Evolutionary conservation across 2,329 filamentous ascomycete species (phyloP).

Genomic region (Coniochaeta sp.): DNA sequence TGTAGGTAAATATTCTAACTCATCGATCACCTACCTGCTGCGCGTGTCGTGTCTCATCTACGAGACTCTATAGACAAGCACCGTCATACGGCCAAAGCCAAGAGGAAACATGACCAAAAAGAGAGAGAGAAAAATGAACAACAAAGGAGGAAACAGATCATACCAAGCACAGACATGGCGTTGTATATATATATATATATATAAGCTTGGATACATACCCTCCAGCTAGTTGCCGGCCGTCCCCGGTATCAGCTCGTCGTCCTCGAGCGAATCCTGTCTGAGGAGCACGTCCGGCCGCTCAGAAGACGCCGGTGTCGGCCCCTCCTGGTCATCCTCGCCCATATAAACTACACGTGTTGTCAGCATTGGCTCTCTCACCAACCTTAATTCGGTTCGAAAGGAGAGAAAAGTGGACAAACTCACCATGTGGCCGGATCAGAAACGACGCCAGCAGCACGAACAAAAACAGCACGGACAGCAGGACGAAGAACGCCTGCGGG

Average conservation of each 20-base stretch:
- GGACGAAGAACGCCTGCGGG: conserved; percentile 77
- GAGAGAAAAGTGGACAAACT: conserved; percentile 26
- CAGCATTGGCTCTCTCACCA: conserved; percentile 4
- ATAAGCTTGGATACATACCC: too few species aligned
- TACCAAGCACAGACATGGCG: too few species aligned
- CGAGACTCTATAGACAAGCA: not conserved
- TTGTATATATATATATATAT: not conserved
- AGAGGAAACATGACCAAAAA: not conserved
- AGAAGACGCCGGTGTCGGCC: not conserved
- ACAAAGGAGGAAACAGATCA: not conserved
- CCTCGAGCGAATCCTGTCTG: not conserved
- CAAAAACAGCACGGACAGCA: conserved; percentile 60
- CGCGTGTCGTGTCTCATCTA: not conserved
- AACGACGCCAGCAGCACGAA: conserved; percentile 59
- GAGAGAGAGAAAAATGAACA: not conserved
- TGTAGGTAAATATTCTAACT: not conserved
- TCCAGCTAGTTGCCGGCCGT: not conserved
- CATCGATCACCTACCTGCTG: not conserved
- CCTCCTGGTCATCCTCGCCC: conserved; percentile 4
- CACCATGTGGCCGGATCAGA: conserved; percentile 68
- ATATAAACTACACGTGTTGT: conserved; percentile 11
- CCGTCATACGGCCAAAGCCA: not conserved
- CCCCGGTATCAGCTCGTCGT: conserved; percentile 1
- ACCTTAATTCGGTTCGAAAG: not conserved
- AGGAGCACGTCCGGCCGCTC: not conserved